phyloP scores from a whole-genome alignment of 2,329 filamentous ascomycete genomes.

The Pseudocercospora pini-densiflorae region DNA sequence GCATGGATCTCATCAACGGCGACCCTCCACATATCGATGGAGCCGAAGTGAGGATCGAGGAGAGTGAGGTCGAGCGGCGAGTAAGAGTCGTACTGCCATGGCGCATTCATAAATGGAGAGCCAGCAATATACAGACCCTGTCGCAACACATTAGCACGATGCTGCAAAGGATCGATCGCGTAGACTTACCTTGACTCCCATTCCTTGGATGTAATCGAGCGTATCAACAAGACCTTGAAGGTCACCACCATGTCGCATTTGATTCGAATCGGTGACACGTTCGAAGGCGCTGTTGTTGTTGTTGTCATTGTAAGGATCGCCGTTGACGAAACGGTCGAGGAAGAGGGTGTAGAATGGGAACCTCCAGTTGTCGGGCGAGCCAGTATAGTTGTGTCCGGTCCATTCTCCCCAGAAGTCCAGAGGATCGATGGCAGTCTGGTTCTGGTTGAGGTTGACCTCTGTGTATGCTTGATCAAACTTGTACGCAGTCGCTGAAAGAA shows the following conservation, averaged over 20 bases:
- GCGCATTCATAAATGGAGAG: conserved; percentile 65
- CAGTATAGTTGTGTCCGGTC: conserved; percentile 55
- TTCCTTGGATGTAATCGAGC: conserved; percentile 67
- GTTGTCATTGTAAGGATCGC: conserved; percentile 67
- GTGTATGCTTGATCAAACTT: conserved; percentile 53
- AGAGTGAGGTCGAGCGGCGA: conserved; percentile 61
- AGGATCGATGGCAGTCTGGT: conserved; percentile 57
- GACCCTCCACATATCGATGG: conserved; percentile 60
- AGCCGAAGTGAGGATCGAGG: conserved; percentile 65
- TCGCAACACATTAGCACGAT: neutral
- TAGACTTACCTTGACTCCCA: conserved; percentile 53
- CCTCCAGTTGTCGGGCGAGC: conserved; percentile 64
- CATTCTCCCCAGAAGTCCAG: conserved; percentile 63
- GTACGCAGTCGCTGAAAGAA: conserved; percentile 15
- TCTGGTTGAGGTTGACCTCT: conserved; percentile 64
- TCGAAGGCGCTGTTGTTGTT: conserved; percentile 64
- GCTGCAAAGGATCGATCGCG: neutral
- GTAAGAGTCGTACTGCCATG: conserved; percentile 66
- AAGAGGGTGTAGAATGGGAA: conserved; percentile 68
- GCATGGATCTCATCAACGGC: conserved; percentile 63
- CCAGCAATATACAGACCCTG: conserved; percentile 65
- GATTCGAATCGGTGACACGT: conserved; percentile 61
- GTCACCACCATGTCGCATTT: conserved; percentile 67
- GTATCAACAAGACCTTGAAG: conserved; percentile 62
- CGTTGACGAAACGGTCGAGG: conserved; percentile 67